Evolutionary conservation across 352 stramenopile species (phyloP), one percentile per base, ranked within the genome.

Genomic region (Thraustotheca clavata): DNA sequence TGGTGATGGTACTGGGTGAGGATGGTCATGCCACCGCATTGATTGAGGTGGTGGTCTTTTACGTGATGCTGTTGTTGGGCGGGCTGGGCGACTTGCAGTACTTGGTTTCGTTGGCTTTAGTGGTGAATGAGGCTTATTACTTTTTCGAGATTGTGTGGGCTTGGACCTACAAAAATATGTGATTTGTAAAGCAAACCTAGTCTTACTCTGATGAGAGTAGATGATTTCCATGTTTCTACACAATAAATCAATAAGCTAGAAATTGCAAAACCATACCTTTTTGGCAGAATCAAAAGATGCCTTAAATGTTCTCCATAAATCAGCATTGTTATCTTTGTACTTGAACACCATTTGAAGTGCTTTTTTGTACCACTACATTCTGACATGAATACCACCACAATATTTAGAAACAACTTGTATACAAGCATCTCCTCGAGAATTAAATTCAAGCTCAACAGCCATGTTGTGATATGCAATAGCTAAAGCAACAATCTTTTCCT

Each of bases 401-500:
- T 38, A 26, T 38, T 18, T 29, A 24, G 18, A 16, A 27, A 27
- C 12, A 14, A 18, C 11, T 33, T 91, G 83, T 11, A 91, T 69
- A 59, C 83, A 89, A 9, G 80, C 79, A 29, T 89, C 80, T 0
- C 79, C 76, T 4, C 79, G 73, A 3, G 69, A 70, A 41, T 88
- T 91, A 59, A 89, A 89, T 60, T 91, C 83, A 0, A 91, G 68
- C 63, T 91, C 83, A 14, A 89, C 83, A 0, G 77, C 80, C 26
- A 91, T 68, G 52, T 91, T 91, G 49, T 89, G 83, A 62, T 91
- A 91, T 5, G 83, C 83, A 18, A 91, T 80, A 0, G 83, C 83
- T 3, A 91, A 72, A 27, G 78, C 80, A 32, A 91, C 74, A 39
- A 89, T 75, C 62, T 91, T 91, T 60, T 89, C 80, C 55, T 91